A percentile compares a stretch with the other conserved stretches of the same genome.
phyloP scores from a whole-genome alignment of 352 stramenopile species.

The Phytophthora brassicae region DNA sequence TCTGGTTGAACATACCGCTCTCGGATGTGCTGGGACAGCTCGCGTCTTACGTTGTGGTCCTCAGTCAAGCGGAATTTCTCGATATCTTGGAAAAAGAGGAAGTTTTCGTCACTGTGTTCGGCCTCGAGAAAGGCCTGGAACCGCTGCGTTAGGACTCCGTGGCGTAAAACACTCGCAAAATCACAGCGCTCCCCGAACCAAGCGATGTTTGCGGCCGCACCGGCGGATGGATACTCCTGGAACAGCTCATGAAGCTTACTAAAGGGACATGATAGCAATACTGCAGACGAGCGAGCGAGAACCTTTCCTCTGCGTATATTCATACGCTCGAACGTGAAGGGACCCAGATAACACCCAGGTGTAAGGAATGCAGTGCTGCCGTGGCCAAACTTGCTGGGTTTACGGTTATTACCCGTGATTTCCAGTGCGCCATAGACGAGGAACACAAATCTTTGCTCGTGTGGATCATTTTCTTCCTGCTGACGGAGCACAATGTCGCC shows the following conservation, averaged over 20 bases:
- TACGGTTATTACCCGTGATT: constrained; percentile 47
- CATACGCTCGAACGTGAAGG: constrained; percentile 74
- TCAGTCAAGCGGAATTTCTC: constrained; percentile 45
- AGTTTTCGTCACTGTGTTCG: constrained; percentile 83
- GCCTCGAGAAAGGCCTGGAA: constrained; percentile 69
- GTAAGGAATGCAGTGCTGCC: constrained; percentile 64
- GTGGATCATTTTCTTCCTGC: constrained; percentile 39
- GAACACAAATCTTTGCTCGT: constrained; percentile 51
- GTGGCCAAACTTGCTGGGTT: constrained; percentile 15
- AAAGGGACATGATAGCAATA: constrained; percentile 60
- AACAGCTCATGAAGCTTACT: constrained; percentile 52
- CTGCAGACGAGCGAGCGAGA: constrained; percentile 48
- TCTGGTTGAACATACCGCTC: constrained; percentile 60
- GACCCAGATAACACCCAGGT: constrained; percentile 68
- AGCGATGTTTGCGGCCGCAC: constrained; percentile 69
- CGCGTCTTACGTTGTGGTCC: constrained; percentile 28
- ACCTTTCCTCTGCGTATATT: constrained; percentile 50
- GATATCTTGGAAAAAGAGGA: constrained; percentile 71
- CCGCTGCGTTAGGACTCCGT: constrained; percentile 56
- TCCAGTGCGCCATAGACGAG: constrained; percentile 74
- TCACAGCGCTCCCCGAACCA: constrained; percentile 76
- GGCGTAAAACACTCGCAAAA: constrained; percentile 59
- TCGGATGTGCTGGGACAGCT: constrained; percentile 44
- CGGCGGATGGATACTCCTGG: constrained; percentile 53
- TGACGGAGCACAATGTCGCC: constrained; percentile 50